Conservation (phyloP, 140 eudicot genomes). For the Anethum foeniculum region DNA sequence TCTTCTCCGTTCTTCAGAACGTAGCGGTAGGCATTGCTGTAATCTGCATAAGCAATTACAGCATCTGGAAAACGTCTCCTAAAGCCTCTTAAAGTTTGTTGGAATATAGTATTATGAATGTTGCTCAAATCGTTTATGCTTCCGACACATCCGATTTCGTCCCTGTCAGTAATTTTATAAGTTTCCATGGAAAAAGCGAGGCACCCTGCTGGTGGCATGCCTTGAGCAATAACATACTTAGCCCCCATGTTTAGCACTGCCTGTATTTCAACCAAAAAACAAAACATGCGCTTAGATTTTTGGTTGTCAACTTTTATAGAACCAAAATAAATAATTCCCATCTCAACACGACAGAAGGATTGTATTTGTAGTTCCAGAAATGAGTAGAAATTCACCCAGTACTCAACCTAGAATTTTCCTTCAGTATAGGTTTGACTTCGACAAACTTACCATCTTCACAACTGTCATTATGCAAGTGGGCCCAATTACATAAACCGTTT, state of each 20-base stretch:
- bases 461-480: background rate
- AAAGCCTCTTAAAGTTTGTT: constrained; percentile 31
- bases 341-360: too few species aligned
- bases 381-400: too few species aligned
- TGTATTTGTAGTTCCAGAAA: too few species aligned
- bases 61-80: constrained; percentile 37
- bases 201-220: constrained; percentile 81
- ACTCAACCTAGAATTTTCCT: too few species aligned
- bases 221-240: constrained; percentile 61
- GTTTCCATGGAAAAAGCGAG: constrained; percentile 58
- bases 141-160: constrained; percentile 51
- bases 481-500: background rate
- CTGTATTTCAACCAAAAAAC: constrained; percentile 18
- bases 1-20: constrained; percentile 35
- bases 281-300: too few species aligned
- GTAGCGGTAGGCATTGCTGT: constrained; percentile 42
- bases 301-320: too few species aligned
- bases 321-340: too few species aligned
- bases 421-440: too few species aligned
- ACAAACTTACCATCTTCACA: too few species aligned
- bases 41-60: constrained; percentile 60
- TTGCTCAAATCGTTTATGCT: constrained; percentile 39
- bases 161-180: constrained; percentile 45
- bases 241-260: constrained; percentile 61
- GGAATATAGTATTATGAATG: constrained; percentile 54